phyloP scores from a whole-genome alignment of 2,329 filamentous ascomycete species.

The Fusarium kyushuense region DNA sequence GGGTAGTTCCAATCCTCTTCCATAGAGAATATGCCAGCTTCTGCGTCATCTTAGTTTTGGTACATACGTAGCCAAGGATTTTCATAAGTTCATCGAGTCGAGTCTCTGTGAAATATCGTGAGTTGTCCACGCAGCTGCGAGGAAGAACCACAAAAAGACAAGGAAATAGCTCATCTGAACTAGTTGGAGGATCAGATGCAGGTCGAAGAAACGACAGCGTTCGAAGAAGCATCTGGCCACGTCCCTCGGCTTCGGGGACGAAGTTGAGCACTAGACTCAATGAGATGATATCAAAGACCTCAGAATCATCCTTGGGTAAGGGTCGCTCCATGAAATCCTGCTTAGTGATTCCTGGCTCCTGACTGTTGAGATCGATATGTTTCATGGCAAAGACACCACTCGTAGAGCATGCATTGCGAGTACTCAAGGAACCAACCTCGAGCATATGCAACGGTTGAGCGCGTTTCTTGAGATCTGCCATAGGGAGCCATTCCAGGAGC shows the following conservation, averaged over 20 bases:
- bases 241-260: slow-evolving; percentile 78
- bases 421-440: slow-evolving; percentile 90
- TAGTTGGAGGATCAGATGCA: slow-evolving; percentile 21
- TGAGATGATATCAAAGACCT: slow-evolving; percentile 89
- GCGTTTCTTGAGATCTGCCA: slow-evolving; percentile 45
- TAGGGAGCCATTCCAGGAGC: slow-evolving; percentile 71
- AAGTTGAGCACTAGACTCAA: slow-evolving; percentile 95
- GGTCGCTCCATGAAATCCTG: slow-evolving; percentile 96
- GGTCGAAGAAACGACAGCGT: slow-evolving; percentile 76
- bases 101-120: slow-evolving; percentile 83
- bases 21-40: slow-evolving; percentile 95
- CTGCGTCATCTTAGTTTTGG: slow-evolving; percentile 77
- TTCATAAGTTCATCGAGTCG: slow-evolving; percentile 79
- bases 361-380: slow-evolving; percentile 91
- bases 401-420: slow-evolving; percentile 83
- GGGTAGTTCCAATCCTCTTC: slow-evolving; percentile 59
- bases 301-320: slow-evolving; percentile 69
- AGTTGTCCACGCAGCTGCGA: slow-evolving; percentile 88
- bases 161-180: slow-evolving; percentile 63
- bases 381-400: slow-evolving; percentile 78
- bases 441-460: slow-evolving; percentile 71
- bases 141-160: slow-evolving; percentile 91
- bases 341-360: slow-evolving; percentile 81
- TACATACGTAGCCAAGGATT: slow-evolving; percentile 76
- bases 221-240: slow-evolving; percentile 87